phyloP scores from a whole-genome alignment of 192 early-diverging fungal genomes.

The Mortierella hygrophila region DNA sequence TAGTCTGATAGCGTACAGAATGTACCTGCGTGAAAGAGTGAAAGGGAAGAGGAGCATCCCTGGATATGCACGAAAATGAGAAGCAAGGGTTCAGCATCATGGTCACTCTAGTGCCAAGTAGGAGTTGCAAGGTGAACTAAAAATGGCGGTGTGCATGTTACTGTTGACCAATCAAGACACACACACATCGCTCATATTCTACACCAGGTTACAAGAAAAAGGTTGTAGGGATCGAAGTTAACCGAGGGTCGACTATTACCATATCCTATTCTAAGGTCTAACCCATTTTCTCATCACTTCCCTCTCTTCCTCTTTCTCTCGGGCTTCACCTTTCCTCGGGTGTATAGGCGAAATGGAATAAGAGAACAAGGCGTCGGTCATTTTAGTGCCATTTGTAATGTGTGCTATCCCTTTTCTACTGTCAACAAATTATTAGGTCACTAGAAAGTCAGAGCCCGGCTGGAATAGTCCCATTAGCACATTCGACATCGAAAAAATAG shows the following conservation, averaged over 20 bases:
- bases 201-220: no score
- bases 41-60: no score
- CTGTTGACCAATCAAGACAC: background rate
- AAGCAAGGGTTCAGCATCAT: background rate
- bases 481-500: background rate
- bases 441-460: background rate
- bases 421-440: background rate
- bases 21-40: conserved; percentile 1
- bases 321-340: background rate
- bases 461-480: background rate
- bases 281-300: background rate
- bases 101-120: background rate
- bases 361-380: background rate
- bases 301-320: background rate
- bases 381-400: background rate
- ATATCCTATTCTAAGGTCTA: background rate
- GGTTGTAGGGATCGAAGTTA: no score
- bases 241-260: background rate
- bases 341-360: background rate
- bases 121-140: background rate
- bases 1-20: background rate
- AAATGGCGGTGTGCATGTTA: background rate
- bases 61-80: background rate
- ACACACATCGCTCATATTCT: background rate
- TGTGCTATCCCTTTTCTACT: background rate